A percentile compares a stretch with the other conserved stretches of the same genome.
Evolutionary conservation across 768 basidiomycete genomes (phyloP).

Genomic region (Serendipita indica): DNA sequence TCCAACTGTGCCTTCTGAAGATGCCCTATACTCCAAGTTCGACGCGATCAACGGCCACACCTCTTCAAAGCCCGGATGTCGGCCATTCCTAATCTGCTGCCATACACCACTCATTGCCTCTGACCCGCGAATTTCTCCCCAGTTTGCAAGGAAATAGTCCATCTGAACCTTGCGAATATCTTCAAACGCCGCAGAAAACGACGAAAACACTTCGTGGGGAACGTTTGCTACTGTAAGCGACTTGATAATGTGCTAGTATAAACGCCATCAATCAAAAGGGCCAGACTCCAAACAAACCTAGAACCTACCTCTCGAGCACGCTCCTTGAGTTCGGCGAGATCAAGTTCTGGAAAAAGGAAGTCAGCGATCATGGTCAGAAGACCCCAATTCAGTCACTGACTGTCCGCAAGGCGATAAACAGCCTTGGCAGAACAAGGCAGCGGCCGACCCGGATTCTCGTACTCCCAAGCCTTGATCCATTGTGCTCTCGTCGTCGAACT

Average conservation of each 20-base stretch:
- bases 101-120: slow-evolving; percentile 70
- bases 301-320: slow-evolving; percentile 41
- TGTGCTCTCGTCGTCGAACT: slow-evolving; percentile 33
- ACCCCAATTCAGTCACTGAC: no score
- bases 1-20: background rate
- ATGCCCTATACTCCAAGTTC: slow-evolving; percentile 33
- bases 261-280: slow-evolving; percentile 2
- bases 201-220: slow-evolving; percentile 72
- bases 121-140: slow-evolving; percentile 72
- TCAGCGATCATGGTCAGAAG: no score
- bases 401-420: slow-evolving; percentile 68
- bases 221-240: slow-evolving; percentile 67
- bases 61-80: slow-evolving; percentile 81
- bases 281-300: background rate
- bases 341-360: slow-evolving; percentile 36
- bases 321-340: slow-evolving; percentile 54
- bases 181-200: slow-evolving; percentile 68
- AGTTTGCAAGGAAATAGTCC: slow-evolving; percentile 64
- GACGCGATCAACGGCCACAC: slow-evolving; percentile 57
- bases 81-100: slow-evolving; percentile 69
- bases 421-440: slow-evolving; percentile 75
- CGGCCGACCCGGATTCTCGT: slow-evolving; percentile 43
- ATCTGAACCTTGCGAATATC: slow-evolving; percentile 73
- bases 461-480: slow-evolving; percentile 63
- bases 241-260: slow-evolving; percentile 51